These are phyloP conservation scores for Fomitiporia mediterranea DNA, from an alignment of 1,284 basidiomycete genomes.

Conservation along the genomic window DNA sequence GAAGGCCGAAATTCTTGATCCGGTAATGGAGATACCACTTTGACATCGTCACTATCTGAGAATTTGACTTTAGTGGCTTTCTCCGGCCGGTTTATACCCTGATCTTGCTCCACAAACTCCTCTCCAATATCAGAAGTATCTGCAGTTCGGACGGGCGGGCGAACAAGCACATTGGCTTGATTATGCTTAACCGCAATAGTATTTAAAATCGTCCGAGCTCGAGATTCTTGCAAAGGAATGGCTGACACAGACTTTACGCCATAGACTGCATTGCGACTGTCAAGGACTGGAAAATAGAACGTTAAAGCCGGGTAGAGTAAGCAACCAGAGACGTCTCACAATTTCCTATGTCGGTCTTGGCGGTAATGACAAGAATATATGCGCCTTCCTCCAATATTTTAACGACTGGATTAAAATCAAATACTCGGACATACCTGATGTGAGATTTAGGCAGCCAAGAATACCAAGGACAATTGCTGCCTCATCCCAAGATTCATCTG, in stretches of 20 bases:
- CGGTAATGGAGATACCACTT: constrained; percentile 29
- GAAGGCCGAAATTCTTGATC: constrained; percentile 29
- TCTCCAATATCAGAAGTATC: not conserved
- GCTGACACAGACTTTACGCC: constrained; percentile 18
- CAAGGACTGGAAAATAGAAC: constrained; percentile 11
- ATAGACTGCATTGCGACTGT: constrained; percentile 15
- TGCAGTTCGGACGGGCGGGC: not conserved
- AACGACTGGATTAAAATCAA: not conserved
- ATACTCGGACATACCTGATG: constrained; percentile 44
- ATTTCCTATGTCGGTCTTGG: constrained; percentile 14
- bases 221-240: constrained; percentile 14
- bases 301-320: not conserved
- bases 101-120: not conserved
- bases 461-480: constrained; percentile 65
- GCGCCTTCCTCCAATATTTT: constrained; percentile 13
- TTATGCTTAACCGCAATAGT: constrained; percentile 7
- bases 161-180: not conserved
- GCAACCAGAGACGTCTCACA: constrained; percentile 6
- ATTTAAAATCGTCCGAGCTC: constrained; percentile 4
- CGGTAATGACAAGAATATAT: constrained; percentile 20
- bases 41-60: constrained; percentile 7
- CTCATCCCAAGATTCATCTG: constrained; percentile 43
- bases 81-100: too few relatives aligned
- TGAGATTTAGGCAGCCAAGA: constrained; percentile 64
- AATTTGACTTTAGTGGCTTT: constrained; percentile 13